Conservation (phyloP, 495 filamentous ascomycete species). For the Penicillium canescens region DNA sequence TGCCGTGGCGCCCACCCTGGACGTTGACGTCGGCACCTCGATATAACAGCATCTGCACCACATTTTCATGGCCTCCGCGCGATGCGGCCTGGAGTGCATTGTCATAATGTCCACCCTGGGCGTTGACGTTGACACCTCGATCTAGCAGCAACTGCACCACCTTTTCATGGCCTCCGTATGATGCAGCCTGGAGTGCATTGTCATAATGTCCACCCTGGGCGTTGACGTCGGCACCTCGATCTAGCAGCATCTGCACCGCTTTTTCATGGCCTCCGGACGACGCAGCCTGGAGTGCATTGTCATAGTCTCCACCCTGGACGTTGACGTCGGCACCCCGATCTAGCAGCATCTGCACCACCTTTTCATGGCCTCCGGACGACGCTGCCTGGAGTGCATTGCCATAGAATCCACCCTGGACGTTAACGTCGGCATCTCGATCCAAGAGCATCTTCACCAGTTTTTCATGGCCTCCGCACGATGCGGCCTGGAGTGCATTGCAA, state of each 20-base stretch:
- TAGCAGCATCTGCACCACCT: too few species aligned
- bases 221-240: slow-evolving; percentile 17
- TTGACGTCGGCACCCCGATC: too few species aligned
- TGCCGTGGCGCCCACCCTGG: background rate
- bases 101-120: slow-evolving; percentile 5
- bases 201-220: slow-evolving; percentile 4
- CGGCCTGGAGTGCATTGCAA: slow-evolving; percentile 19
- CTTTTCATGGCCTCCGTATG: too few species aligned
- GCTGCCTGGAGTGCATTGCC: too few species aligned
- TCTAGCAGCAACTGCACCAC: slow-evolving; percentile 21
- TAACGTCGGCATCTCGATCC: slow-evolving; percentile 17
- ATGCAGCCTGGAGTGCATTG: slow-evolving; percentile 20
- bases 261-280: background rate
- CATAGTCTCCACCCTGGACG: too few species aligned
- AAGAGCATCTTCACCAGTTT: slow-evolving; percentile 19
- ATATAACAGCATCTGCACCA: slow-evolving; percentile 28
- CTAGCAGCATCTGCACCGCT: slow-evolving; percentile 14
- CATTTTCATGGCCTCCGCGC: slow-evolving; percentile 8
- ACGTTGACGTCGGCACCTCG: slow-evolving; percentile 22
- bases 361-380: too few species aligned
- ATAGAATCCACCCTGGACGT: slow-evolving; percentile 14
- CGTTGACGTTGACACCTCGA: slow-evolving; percentile 21
- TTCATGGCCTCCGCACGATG: slow-evolving; percentile 11
- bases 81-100: slow-evolving; percentile 14
- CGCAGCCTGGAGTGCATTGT: slow-evolving; percentile 25